phyloP scores from a whole-genome alignment of 2,329 filamentous ascomycete species.

The Cercospora nicotianae region DNA sequence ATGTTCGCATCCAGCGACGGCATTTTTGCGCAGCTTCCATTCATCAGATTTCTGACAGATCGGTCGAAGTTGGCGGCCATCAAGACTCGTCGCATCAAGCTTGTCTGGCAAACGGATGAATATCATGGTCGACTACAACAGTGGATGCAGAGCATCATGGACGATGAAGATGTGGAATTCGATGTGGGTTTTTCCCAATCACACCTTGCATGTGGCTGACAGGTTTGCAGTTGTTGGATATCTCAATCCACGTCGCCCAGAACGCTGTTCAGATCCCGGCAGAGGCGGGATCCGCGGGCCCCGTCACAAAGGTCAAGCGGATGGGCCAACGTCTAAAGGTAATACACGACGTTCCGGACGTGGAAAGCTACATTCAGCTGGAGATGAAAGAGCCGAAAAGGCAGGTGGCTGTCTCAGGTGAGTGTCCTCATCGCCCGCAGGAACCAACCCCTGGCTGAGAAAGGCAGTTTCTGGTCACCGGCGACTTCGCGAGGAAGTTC shows the following conservation, averaged over 20 bases:
- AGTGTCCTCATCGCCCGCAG: background rate
- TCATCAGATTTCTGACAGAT: background rate
- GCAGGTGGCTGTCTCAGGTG: background rate
- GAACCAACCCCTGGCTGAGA: background rate
- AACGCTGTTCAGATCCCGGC: background rate
- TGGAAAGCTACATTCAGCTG: conserved; percentile 1
- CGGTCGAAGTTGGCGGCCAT: background rate
- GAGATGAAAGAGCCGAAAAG: background rate
- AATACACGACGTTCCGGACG: background rate
- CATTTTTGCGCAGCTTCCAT: conserved; percentile 2
- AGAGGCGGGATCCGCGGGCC: background rate
- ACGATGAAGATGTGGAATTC: background rate
- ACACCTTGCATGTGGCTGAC: background rate
- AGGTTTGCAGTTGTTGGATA: conserved; percentile 5
- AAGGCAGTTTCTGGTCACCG: background rate
- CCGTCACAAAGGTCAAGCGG: too few relatives aligned
- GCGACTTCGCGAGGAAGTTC: background rate
- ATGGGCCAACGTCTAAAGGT: conserved; percentile 4
- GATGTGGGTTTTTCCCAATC: background rate
- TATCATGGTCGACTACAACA: background rate
- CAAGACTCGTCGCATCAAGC: background rate
- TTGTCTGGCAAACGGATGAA: background rate
- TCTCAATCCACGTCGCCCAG: background rate
- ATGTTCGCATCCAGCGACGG: background rate
- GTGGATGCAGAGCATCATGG: conserved; percentile 5